phyloP scores from a whole-genome alignment of 129 eudicot species.

The Arctium minus region DNA sequence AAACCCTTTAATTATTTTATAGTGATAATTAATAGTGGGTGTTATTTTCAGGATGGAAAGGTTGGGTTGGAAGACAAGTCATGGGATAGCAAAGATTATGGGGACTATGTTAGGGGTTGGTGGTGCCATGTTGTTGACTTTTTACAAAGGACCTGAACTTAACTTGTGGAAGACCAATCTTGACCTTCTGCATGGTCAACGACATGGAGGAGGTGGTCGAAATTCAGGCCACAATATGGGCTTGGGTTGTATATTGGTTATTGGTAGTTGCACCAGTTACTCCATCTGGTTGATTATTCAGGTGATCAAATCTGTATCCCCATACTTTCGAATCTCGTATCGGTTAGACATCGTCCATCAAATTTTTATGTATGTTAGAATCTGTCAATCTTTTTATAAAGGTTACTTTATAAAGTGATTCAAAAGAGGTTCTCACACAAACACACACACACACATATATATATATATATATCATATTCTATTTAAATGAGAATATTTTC shows the following conservation, averaged over 20 bases:
- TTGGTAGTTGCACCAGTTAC: slow-evolving; percentile 23
- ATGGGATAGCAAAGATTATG: slow-evolving; percentile 45
- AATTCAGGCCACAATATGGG: slow-evolving; percentile 13
- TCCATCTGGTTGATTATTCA: slow-evolving; percentile 35
- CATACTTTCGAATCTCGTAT: not conserved
- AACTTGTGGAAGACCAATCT: slow-evolving; percentile 42
- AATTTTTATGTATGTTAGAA: no score
- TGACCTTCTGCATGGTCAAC: slow-evolving; percentile 40
- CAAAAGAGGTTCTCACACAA: no score
- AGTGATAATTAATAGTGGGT: not conserved
- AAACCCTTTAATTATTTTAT: no score
- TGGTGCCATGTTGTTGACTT: slow-evolving; percentile 63
- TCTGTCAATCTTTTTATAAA: no score
- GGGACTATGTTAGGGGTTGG: slow-evolving; percentile 48
- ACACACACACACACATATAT: no score
- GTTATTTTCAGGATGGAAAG: slow-evolving; percentile 42
- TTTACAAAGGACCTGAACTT: slow-evolving; percentile 46
- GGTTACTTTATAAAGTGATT: no score
- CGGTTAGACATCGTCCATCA: not conserved
- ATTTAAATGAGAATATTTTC: no score
- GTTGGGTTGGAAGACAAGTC: slow-evolving; percentile 39
- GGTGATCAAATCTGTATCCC: slow-evolving; percentile 3
- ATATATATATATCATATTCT: no score
- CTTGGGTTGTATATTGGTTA: slow-evolving; percentile 26
- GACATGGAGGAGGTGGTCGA: slow-evolving; percentile 8